Base-by-base conservation (phyloP, 2,329 filamentous ascomycete genomes). In the Talaromyces verruculosus region DNA sequence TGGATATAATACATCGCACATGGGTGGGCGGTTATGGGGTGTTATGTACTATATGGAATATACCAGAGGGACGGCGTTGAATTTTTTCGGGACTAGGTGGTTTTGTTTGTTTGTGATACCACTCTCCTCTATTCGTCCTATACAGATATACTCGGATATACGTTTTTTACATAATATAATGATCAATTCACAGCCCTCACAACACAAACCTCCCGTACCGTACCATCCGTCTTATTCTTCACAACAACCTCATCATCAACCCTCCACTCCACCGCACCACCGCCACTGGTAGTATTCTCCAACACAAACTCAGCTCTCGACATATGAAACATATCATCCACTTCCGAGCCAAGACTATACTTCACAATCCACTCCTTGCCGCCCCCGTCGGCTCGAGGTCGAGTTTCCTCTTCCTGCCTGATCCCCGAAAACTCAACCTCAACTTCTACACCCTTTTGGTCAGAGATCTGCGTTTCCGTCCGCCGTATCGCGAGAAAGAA, bases 241-340 rank as follows among this genome's bases (percentile, higher is more conserved):
- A 39, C 19, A 7, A 39, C 5, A 15, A 57, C n/a, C 11, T 13
- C 33, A 57, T 57, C 53, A 17, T 37, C 53, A 15, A 37, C 53
- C 6, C 22, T 25, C 53, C 53, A 57, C 30, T 13, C 11, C 5
- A n/a, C 13, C 2, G n/a, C 7, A 13, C 7, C 11, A 37, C 35
- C 11, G 15, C 19, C 28, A 15, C 2, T 11, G 4, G 17, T 17
- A 22, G 4, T 8, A 57, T 57, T 57, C 11, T 57, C n/a, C 53
- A 57, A 39, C 53, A 37, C 53, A 25, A 25, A 25, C 5, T 22
- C 33, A n/a, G 51, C 19, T 33, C 33, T 37, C 53, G 39, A 61
- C 58, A 61, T 45, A 15, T 45, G 37, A 22, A 61, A 45, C 58
- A 61, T 43, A 61, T 61, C 28, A 43, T 61, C 37, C n/a, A 30